These are phyloP conservation scores for Phaseolus coccineus DNA, from an alignment of 331 rosid genomes.

Conservation along the genomic window DNA sequence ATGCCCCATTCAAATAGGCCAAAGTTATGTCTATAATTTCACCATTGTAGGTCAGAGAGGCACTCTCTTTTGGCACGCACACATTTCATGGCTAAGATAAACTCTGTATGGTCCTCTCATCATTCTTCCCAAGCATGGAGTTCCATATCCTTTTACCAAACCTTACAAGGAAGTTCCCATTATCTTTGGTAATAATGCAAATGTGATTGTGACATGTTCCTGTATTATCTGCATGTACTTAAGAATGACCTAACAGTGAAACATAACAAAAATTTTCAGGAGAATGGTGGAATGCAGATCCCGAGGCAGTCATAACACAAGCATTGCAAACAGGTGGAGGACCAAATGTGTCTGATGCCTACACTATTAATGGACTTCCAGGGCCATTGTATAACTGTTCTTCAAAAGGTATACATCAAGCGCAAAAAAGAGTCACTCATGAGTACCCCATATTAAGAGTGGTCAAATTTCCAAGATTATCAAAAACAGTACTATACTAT, in stretches of 20 bases:
- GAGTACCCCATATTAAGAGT: constrained; percentile 4
- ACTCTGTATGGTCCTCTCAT: constrained; percentile 61
- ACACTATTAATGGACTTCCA: constrained; percentile 66
- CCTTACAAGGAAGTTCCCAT: constrained; percentile 62
- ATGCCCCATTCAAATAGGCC: constrained; percentile 64
- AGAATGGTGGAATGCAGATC: constrained; percentile 66
- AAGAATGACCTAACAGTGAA: background rate
- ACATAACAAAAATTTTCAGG: constrained; percentile 41
- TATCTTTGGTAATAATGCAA: constrained; percentile 52
- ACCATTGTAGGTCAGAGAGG: constrained; percentile 65
- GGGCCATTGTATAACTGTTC: constrained; percentile 68
- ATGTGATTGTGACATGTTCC: too few species aligned
- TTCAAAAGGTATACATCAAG: constrained; percentile 48
- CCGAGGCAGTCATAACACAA: constrained; percentile 61
- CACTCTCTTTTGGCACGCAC: constrained; percentile 73
- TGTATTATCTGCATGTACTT: background rate
- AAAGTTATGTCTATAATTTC: constrained; percentile 59
- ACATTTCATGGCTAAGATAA: constrained; percentile 67
- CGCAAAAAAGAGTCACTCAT: background rate
- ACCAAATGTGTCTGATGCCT: constrained; percentile 68
- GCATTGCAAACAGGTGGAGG: constrained; percentile 66
- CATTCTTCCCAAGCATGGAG: constrained; percentile 61
- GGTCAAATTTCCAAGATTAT: too few species aligned
- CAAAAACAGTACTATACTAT: background rate
- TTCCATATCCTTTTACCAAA: constrained; percentile 65